A percentile compares a stretch with the other conserved stretches of the same genome.
phyloP scores from a whole-genome alignment of 805 yeast genomes.

The Wickerhamia fluorescens region DNA sequence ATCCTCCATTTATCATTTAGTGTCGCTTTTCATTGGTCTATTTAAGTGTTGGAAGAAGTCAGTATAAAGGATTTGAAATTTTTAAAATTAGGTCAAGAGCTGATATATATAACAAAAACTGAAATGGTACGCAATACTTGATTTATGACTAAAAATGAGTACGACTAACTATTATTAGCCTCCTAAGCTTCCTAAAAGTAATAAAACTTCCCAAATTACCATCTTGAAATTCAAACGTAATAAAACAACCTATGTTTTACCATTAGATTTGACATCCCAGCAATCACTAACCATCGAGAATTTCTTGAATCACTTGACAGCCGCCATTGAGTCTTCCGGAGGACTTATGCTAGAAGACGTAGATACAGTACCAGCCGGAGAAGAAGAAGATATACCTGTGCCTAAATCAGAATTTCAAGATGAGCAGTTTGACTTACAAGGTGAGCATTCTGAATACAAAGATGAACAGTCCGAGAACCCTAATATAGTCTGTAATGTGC shows the following conservation, averaged over 20 bases:
- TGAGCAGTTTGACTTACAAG: conserved; percentile 17
- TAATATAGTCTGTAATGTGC: no score
- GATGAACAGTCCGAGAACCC: no score
- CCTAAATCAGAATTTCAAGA: conserved; percentile 32
- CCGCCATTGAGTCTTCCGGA: conserved; percentile 41
- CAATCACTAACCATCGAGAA: conserved; percentile 11
- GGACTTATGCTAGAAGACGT: conserved; percentile 32
- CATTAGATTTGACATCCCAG: conserved; percentile 10
- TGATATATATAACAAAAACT: no score
- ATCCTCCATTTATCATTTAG: no score
- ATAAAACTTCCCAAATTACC: conserved; percentile 9
- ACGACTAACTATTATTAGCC: background rate
- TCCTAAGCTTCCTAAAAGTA: conserved; percentile 12
- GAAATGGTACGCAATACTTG: no score
- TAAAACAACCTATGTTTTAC: conserved; percentile 23
- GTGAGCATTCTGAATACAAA: conserved; percentile 5
- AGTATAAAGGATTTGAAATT: no score
- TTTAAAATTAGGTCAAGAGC: no score
- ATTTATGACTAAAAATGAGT: background rate
- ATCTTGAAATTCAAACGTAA: conserved; percentile 31
- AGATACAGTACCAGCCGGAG: no score
- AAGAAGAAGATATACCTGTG: conserved; percentile 25
- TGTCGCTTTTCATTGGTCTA: no score
- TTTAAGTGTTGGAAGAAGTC: no score
- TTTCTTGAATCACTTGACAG: conserved; percentile 20